Evolutionary conservation across 148 eudicot genomes (phyloP), one percentile per base, ranked within the genome.

Genomic region (Agrostemma githago): DNA sequence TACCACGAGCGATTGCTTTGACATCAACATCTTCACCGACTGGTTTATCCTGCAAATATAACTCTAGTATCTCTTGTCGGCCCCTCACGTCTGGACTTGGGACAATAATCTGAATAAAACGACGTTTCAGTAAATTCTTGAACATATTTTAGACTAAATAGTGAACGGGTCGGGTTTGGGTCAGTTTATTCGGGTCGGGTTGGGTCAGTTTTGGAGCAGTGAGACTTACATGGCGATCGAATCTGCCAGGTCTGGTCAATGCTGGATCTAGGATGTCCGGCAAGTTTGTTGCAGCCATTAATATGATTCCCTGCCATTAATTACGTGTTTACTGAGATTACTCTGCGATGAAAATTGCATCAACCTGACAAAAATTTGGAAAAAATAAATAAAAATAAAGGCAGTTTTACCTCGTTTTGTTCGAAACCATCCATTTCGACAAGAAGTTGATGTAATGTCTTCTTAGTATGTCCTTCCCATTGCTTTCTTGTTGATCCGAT

Each of bases 381-480:
- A 26, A 26, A 26, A 26, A n/a, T n/a, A n/a, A 26, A 26, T 26
- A 26, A 26, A 26, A 67, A 70, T 60, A 62, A 60, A 12, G 44
- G 74, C 12, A 16, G 44, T 37, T 21, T 62, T 83, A 89, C 99
- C 94, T 95, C 99, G 78, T 95, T 95, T 73, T 95, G 99, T 80
- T 95, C 96, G 82, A 95, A 95, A 53, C 99, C 99, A 82, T 95
- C 99, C 97, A 95, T 92, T 82, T 95, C 99, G 60, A 95, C 99
- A 48, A 92, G 99, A 60, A 95, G 85, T 80, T 95, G 99, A 84
- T 92, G 97, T 84, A 95, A 74, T 40, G 97, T 95, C 84, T 95
- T 95, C 81, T 95, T 95, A 15, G 99, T 92, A 77, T 95, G 97
- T 59, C 99, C 99, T 89, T 95, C 97, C 99, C 97, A 92, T 58